phyloP scores from a whole-genome alignment of 306 rosid species.

The Amphicarpaea edgeworthii region DNA sequence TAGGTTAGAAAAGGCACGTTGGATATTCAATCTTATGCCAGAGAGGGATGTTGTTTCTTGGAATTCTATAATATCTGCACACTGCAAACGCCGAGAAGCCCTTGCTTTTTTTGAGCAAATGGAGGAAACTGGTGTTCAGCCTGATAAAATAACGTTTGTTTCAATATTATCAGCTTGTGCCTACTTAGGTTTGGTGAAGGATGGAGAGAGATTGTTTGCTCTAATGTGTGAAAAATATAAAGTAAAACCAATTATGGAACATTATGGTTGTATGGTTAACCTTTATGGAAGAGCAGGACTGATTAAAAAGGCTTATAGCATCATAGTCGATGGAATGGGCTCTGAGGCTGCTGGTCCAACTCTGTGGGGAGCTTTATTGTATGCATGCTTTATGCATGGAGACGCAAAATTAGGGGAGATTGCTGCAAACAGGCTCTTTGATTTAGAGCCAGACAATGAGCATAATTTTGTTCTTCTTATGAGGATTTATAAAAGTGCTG shows the following conservation, averaged over 20 bases:
- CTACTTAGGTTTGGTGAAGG: constrained; percentile 66
- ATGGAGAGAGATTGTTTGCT: constrained; percentile 70
- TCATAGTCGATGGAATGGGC: constrained; percentile 60
- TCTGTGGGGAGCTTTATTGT: constrained; percentile 86
- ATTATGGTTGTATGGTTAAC: constrained; percentile 88
- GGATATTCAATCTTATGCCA: constrained; percentile 74
- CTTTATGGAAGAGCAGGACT: constrained; percentile 90
- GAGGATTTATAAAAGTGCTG: constrained; percentile 69
- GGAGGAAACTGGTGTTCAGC: constrained; percentile 62
- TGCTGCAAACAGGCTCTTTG: constrained; percentile 82
- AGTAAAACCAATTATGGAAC: constrained; percentile 82
- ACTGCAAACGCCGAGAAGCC: constrained; percentile 60
- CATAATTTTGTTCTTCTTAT: constrained; percentile 81
- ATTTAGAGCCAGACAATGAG: constrained; percentile 86
- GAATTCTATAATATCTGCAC: constrained; percentile 88
- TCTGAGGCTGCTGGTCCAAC: constrained; percentile 85
- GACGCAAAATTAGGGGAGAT: constrained; percentile 71
- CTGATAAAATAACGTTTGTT: constrained; percentile 81
- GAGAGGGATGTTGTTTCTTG: constrained; percentile 83
- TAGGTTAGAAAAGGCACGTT: constrained; percentile 58
- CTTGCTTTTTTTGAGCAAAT: constrained; percentile 68
- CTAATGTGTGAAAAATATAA: constrained; percentile 70
- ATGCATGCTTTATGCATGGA: constrained; percentile 74
- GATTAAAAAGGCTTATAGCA: constrained; percentile 67
- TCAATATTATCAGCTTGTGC: constrained; percentile 81